Conservation (phyloP, 2,329 filamentous ascomycete genomes). For the Paracorniculantispora psalliotae region DNA sequence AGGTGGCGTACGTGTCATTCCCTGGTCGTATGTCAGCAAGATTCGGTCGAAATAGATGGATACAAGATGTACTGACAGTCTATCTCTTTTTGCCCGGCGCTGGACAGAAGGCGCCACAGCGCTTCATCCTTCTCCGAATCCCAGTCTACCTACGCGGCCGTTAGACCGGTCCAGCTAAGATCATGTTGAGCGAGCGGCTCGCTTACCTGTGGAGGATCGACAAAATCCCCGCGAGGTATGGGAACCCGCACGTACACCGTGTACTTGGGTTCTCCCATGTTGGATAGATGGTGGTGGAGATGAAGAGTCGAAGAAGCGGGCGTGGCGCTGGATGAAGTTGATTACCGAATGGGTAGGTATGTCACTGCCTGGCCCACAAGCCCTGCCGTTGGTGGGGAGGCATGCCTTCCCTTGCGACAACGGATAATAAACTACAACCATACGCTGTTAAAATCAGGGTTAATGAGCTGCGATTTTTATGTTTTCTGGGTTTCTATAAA, state of each 20-base stretch:
- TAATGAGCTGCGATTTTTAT: too few species aligned
- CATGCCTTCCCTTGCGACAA: neutral
- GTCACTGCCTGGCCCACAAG: slow-evolving; percentile 4
- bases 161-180: slow-evolving; percentile 21
- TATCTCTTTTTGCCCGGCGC: slow-evolving; percentile 74
- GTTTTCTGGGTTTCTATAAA: too few species aligned
- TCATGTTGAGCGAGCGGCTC: slow-evolving; percentile 16
- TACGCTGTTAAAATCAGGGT: neutral
- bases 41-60: neutral
- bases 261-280: slow-evolving; percentile 51
- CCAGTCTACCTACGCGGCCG: slow-evolving; percentile 68
- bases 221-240: slow-evolving; percentile 79
- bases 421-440: neutral
- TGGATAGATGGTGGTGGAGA: slow-evolving; percentile 3
- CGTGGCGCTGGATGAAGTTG: neutral
- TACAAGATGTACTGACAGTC: slow-evolving; percentile 61
- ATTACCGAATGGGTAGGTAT: slow-evolving; percentile 1
- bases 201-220: slow-evolving; percentile 81
- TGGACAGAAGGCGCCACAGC: slow-evolving; percentile 85
- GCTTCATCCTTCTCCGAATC: slow-evolving; percentile 78
- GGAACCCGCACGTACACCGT: slow-evolving; percentile 88
- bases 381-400: neutral
- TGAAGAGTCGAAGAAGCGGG: slow-evolving; percentile 7
- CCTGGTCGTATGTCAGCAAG: slow-evolving; percentile 41
- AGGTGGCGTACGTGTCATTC: slow-evolving; percentile 58